Base-by-base conservation (phyloP, 768 basidiomycete genomes). In the Leccinum subgranulosum region DNA sequence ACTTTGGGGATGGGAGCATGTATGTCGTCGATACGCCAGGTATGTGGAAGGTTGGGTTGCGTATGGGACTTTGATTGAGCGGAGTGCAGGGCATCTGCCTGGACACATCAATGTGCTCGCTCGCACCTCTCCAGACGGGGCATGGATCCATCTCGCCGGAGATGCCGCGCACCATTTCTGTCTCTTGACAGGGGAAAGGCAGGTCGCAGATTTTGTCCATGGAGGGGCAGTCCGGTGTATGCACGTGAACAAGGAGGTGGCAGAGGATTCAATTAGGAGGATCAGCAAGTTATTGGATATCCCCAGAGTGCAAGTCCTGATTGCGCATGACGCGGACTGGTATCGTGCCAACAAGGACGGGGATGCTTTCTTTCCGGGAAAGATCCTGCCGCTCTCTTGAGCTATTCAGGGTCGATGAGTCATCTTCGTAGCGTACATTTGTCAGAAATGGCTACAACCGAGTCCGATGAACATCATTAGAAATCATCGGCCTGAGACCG, bases 101-200 rank as follows among this genome's bases (percentile, higher is more conserved):
- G 83, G 84, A 2, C 84, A 86, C 56, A 59, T 84, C 54, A 83
- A 79, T 55, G 55, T 79, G 50, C 75, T 84, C 9, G 81, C 74
- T 19, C 81, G 83, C 47, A 84, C 81, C 2, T 81, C 79, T n/a
- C 48, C 75, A 1, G 77, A 78, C 34, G 80, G 81, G 6, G 75
- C 68, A 15, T 86, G 83, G 83, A 71, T 85, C 21, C 79, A 76
- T 62, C 72, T 84, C 17, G 81, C 74, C 2, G 82, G 79, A 0
- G 83, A 85, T 60, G 77, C 78, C 53, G 82, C 79, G 2, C 83
- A 84, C 61, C 77, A 83, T 63, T 75, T 75, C 72, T 69, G 75
- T 14, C 69, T 84, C 27, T 64, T 84, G 45, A 80, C 73, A 0
- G 79, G 78, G 7, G 71, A 78, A 56, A 68, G 69, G 10, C 61